Conservation (phyloP, 371 early-diverging fungal species). For the Chytridium lagenaria region DNA sequence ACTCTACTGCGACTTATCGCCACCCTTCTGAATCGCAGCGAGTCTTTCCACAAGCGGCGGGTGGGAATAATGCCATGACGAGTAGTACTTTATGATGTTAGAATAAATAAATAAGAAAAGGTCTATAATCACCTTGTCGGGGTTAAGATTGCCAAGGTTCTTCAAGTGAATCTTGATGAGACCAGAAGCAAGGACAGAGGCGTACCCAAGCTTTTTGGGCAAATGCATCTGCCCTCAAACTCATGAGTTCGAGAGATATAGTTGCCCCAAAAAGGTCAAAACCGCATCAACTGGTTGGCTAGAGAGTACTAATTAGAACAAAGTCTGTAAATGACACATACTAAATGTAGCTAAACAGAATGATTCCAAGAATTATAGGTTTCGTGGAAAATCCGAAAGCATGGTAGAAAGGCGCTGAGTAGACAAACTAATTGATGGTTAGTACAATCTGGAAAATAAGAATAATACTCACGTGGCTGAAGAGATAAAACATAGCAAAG, state of each 20-base stretch:
- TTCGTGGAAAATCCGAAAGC: constrained; percentile 82
- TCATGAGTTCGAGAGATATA: constrained; percentile 87
- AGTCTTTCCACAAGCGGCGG: constrained; percentile 92
- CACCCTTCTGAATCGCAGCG: constrained; percentile 30
- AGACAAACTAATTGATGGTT: constrained; percentile 56
- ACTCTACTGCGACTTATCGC: constrained; percentile 5
- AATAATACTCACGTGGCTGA: constrained; percentile 55
- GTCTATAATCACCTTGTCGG: constrained; percentile 60
- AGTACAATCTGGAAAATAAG: not conserved
- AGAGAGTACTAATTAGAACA: not conserved
- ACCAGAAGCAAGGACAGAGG: constrained; percentile 73
- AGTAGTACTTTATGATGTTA: constrained; percentile 66
- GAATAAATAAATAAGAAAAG: not conserved
- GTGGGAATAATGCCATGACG: constrained; percentile 93
- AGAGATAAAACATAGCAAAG: constrained; percentile 83
- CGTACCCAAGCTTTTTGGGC: constrained; percentile 90
- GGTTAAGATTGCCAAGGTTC: constrained; percentile 89
- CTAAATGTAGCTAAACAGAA: constrained; percentile 70
- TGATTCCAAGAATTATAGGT: constrained; percentile 87
- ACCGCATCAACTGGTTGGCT: constrained; percentile 76
- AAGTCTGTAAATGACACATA: not conserved
- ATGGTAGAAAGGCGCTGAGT: constrained; percentile 72
- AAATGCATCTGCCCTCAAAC: constrained; percentile 95
- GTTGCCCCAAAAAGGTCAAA: constrained; percentile 77
- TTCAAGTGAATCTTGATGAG: constrained; percentile 91